Conservation (phyloP, 306 rosid genomes). For the Leucaena leucocephala region DNA sequence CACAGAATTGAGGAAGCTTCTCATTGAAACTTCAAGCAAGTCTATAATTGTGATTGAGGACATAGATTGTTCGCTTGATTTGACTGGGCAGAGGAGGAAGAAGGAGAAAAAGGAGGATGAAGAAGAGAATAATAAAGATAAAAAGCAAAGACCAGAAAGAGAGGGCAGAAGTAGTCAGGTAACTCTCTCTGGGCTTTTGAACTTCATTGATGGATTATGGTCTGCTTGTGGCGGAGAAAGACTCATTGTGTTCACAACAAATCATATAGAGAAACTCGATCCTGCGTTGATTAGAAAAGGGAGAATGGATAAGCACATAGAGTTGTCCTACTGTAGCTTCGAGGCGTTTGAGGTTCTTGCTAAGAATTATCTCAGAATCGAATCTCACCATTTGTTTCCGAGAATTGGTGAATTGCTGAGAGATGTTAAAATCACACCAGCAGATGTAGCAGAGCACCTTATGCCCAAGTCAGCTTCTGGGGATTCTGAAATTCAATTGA, state of each 20-base stretch:
- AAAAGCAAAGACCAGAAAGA: slow-evolving; percentile 37
- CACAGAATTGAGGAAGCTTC: slow-evolving; percentile 41
- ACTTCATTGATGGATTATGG: slow-evolving; percentile 90
- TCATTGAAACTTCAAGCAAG: slow-evolving; percentile 41
- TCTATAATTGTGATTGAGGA: slow-evolving; percentile 55
- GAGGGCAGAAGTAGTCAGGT: slow-evolving; percentile 51
- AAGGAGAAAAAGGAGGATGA: slow-evolving; percentile 37
- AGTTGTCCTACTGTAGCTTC: slow-evolving; percentile 62
- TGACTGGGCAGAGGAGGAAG: slow-evolving; percentile 62
- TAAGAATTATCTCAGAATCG: slow-evolving; percentile 58
- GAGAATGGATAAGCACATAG: slow-evolving; percentile 86
- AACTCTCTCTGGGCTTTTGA: slow-evolving; percentile 72
- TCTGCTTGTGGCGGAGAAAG: slow-evolving; percentile 80
- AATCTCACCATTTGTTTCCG: slow-evolving; percentile 49
- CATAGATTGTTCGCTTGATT: slow-evolving; percentile 71
- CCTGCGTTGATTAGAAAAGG: slow-evolving; percentile 85
- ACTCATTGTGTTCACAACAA: slow-evolving; percentile 79
- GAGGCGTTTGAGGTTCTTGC: slow-evolving; percentile 76
- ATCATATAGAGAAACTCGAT: slow-evolving; percentile 75
- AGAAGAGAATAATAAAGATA: slow-evolving; percentile 44
- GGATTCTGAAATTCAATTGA: slow-evolving; percentile 42
- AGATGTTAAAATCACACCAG: slow-evolving; percentile 60
- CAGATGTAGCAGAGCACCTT: slow-evolving; percentile 88
- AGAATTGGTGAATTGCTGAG: slow-evolving; percentile 42
- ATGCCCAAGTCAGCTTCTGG: slow-evolving; percentile 61